These are phyloP conservation scores for Leishmania braziliensis DNA, from an alignment of 208 protist species.

Conservation along the genomic window DNA sequence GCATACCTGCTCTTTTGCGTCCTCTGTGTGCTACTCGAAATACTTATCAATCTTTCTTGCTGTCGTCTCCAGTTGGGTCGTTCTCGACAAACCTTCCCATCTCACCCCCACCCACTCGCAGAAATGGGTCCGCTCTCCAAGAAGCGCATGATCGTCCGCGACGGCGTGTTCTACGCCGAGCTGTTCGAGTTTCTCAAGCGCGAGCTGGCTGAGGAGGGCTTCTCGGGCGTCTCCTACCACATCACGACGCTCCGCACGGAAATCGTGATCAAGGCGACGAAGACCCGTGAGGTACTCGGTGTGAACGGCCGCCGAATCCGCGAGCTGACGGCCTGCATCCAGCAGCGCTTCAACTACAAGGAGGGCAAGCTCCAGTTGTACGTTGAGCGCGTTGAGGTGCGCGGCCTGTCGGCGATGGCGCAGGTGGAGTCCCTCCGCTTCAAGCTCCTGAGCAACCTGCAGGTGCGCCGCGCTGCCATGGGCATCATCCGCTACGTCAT, in stretches of 20 bases:
- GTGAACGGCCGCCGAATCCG: slow-evolving; percentile 98
- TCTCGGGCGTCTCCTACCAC: slow-evolving; percentile 97
- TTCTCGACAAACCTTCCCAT: slow-evolving; percentile 6
- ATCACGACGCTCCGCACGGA: slow-evolving; percentile 96
- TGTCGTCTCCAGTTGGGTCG: slow-evolving; percentile 20
- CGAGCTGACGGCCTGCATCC: slow-evolving; percentile 97
- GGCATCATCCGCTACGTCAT: slow-evolving; percentile 99
- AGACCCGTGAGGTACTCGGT: slow-evolving; percentile 97
- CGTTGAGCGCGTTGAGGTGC: slow-evolving; percentile 96
- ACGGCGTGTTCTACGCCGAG: slow-evolving; percentile 99
- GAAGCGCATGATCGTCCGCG: slow-evolving; percentile 98
- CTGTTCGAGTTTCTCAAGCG: slow-evolving; percentile 99
- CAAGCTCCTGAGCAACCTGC: slow-evolving; percentile 98
- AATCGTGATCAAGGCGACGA: slow-evolving; percentile 99
- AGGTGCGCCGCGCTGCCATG: slow-evolving; percentile 98
- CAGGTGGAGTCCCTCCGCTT: slow-evolving; percentile 98
- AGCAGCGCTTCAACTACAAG: slow-evolving; percentile 99
- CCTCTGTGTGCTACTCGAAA: neutral
- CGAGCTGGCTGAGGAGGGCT: slow-evolving; percentile 97
- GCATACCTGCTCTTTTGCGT: neutral
- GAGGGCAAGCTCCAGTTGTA: slow-evolving; percentile 96
- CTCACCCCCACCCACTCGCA: slow-evolving; percentile 2
- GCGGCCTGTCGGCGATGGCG: slow-evolving; percentile 98
- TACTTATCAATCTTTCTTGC: neutral
- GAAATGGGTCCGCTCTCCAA: slow-evolving; percentile 86